phyloP scores from a whole-genome alignment of 2,329 filamentous ascomycete species.

The Sarocladium strictum region DNA sequence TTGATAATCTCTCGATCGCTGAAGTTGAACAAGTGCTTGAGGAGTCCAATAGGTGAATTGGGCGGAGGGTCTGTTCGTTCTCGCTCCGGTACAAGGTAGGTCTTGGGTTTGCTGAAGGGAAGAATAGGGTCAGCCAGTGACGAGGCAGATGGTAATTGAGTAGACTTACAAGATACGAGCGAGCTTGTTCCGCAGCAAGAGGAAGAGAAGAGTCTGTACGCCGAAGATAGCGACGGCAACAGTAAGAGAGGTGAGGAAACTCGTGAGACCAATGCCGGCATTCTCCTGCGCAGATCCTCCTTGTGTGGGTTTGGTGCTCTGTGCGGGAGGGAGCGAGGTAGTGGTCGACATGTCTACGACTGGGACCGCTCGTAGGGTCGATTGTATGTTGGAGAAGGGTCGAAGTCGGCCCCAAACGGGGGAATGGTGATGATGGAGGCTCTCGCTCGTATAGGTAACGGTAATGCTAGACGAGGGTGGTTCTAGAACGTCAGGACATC shows the following conservation, averaged over 20 bases:
- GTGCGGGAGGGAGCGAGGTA: not conserved
- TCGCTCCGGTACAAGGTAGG: slow-evolving; percentile 78
- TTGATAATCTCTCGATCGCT: slow-evolving; percentile 79
- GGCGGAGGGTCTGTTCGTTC: slow-evolving; percentile 76
- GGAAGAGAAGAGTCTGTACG: slow-evolving; percentile 63
- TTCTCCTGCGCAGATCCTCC: slow-evolving; percentile 30
- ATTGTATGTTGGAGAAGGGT: not conserved
- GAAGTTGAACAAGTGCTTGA: slow-evolving; percentile 59
- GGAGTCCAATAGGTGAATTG: slow-evolving; percentile 42
- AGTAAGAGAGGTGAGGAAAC: slow-evolving; percentile 58
- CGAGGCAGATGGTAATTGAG: not conserved
- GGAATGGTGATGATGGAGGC: not conserved
- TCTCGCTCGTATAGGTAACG: not conserved
- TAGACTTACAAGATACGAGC: slow-evolving; percentile 71
- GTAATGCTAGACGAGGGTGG: not conserved
- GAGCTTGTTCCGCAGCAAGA: slow-evolving; percentile 70
- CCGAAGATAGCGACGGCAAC: slow-evolving; percentile 58
- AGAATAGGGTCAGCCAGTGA: slow-evolving; percentile 6
- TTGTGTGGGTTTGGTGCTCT: too few relatives aligned
- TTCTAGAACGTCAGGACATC: not conserved
- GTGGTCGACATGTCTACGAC: not conserved
- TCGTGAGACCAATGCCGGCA: slow-evolving; percentile 33
- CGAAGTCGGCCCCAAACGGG: not conserved
- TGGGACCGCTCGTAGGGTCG: not conserved
- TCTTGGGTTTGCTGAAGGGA: slow-evolving; percentile 63